Conservation (phyloP, 2,329 filamentous ascomycete genomes). For the Neofusicoccum parvum region DNA sequence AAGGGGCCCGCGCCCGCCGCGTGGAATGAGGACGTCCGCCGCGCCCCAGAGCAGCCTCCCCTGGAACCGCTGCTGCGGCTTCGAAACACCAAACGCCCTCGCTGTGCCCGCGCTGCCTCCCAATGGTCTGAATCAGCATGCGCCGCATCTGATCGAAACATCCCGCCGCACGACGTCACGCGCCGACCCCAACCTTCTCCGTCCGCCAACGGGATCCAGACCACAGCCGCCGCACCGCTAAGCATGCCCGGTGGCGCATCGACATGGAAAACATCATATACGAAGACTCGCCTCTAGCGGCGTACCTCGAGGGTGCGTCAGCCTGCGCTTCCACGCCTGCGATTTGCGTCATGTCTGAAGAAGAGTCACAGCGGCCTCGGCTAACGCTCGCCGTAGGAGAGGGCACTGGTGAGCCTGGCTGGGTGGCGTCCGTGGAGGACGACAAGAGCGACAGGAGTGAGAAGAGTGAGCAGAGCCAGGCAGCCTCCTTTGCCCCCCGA, state of each 20-base stretch:
- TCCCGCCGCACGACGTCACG: conserved; percentile 18
- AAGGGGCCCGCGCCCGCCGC: conserved; percentile 1
- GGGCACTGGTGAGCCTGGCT: conserved; percentile 31
- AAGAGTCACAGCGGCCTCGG: conserved; percentile 14
- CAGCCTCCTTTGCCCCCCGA: conserved; percentile 52
- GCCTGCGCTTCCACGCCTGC: conserved; percentile 15
- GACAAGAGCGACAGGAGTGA: neutral
- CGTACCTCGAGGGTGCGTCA: conserved; percentile 80
- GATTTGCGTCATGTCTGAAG: conserved; percentile 23
- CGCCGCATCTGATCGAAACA: conserved; percentile 18
- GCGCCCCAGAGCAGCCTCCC: neutral
- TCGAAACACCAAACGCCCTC: conserved; percentile 7
- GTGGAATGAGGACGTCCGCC: conserved; percentile 13
- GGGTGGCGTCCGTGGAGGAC: conserved; percentile 19
- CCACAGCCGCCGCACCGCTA: conserved; percentile 9
- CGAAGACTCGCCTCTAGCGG: conserved; percentile 83
- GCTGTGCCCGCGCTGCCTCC: neutral
- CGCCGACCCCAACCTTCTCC: neutral
- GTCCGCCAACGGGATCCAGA: neutral
- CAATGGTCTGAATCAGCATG: conserved; percentile 17
- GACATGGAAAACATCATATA: conserved; percentile 85
- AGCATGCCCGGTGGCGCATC: conserved; percentile 25
- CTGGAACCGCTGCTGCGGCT: neutral
- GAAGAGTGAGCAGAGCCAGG: conserved; percentile 1
- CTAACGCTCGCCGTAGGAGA: conserved; percentile 36